Base-by-base conservation (phyloP, 2,329 filamentous ascomycete species). In the Cladosporium cucumerinum region DNA sequence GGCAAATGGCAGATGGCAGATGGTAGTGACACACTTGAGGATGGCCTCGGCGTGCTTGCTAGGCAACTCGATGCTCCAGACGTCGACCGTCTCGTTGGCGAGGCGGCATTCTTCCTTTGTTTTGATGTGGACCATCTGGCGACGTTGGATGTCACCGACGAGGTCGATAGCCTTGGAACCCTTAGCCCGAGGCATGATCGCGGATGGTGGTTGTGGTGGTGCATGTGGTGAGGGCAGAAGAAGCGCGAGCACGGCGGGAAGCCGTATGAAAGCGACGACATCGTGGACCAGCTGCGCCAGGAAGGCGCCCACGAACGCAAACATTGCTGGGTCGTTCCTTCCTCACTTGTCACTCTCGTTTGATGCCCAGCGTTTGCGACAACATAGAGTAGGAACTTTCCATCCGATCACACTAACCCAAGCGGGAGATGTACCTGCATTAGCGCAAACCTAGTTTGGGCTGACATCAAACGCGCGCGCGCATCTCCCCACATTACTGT, bases 51-150 rank as follows among this genome's bases (percentile, higher is more conserved):
- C 89, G 71, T 84, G 83, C 77, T 88, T 90, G 68, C 87, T 86
- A 55, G 90, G 90, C 63, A 90, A 85, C 72, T 89, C 84, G 58
- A 91, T 89, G 68, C 92, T 86, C 75, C 89, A 90, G 62, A 88
- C 88, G 66, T 85, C 82, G 58, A 89, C 74, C 32, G 80, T 82
- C 69, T 82, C 81, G 39, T 79, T 77, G 61, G 77, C 78, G 64
- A 81, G 80, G 62, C 80, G 79, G 67, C 81, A 79, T 71, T 83
- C 81, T 67, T 82, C 81, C 69, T 81, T 82, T 60, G 81, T 83
- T 72, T 79, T 79, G 66, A 83, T 72, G 48, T 80, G 75, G 30
- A 71, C 68, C 73, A 78, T 75, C n/a, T 69, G 71, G 59, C 73
- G 73, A 52, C 68, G 67, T 64, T 26, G 61, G 7, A 51, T 32